Base-by-base conservation (phyloP, 805 yeast genomes). In the Yamadazyma paraphyllophila region DNA sequence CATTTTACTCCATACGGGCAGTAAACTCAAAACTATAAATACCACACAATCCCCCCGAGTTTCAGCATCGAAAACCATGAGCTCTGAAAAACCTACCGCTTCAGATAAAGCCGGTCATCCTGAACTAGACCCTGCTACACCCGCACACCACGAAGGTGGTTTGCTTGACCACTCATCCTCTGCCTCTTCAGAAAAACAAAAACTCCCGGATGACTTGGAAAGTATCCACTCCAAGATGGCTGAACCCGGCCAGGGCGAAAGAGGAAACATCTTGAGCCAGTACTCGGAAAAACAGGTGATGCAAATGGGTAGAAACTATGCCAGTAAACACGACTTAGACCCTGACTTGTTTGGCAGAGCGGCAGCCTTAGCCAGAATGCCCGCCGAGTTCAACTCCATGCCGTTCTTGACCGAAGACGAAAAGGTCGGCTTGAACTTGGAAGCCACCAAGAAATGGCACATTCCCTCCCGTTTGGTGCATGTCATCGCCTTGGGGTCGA, bases 271-370 rank as follows among this genome's bases (percentile, higher is more conserved):
- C 43, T 63, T 82, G 46, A 61, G 78, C 2, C 81, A 80, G 57
- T 82, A 83, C 55, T 62, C 81, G 13, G 82, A 80, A 50, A 76
- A 75, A 20, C 85, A 82, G 57, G 85, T 79, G 6, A 79, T 78
- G 79, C 76, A 73, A 48, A 82, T 83, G 87, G 88, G 88, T 33
- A 70, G 85, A 52, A 75, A 76, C 47, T 83, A 82, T 62, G 88
- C 88, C 15, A 49, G 63, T 27, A 78, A 78, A 54, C 69, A 82
- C 52, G 74, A 68, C 8, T 57, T 83, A 56, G 85, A 81, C 51
- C 70, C 71, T 2, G 86, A 80, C 16, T 65, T 83, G 39, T 82
- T 83, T 60, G 82, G 80, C 8, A 63, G 73, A 36, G 86, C 83
- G 7, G 86, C 86, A 2, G 72, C 81, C 9, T 55, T 80, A 16